Evolutionary conservation across 495 filamentous ascomycete genomes (phyloP).

Genomic region (Penicillium taxi): DNA sequence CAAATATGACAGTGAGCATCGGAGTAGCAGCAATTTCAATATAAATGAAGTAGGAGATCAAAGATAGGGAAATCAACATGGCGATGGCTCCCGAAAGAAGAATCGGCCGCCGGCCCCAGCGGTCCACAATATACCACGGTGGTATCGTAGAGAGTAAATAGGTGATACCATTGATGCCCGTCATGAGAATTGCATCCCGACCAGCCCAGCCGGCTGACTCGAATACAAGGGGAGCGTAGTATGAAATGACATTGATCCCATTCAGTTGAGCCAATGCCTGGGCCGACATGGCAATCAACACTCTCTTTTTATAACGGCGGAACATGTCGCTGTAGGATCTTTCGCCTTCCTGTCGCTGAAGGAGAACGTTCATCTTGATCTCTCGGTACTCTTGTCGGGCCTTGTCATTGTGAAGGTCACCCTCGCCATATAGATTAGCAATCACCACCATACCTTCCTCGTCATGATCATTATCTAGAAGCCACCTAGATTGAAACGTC

Average conservation of each 20-base stretch:
- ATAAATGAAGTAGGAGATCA: constrained; percentile 93
- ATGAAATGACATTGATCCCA: constrained; percentile 98
- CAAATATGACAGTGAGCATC: constrained; percentile 79
- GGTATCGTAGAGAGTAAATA: constrained; percentile 88
- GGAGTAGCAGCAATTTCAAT: constrained; percentile 72
- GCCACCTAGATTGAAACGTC: constrained; percentile 54
- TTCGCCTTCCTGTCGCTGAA: constrained; percentile 91
- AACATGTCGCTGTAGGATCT: constrained; percentile 93
- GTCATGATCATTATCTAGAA: constrained; percentile 95
- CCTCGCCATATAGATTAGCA: constrained; percentile 91
- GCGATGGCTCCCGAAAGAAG: constrained; percentile 83
- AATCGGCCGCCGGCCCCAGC: constrained; percentile 84
- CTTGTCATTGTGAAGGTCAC: constrained; percentile 85
- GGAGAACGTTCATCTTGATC: constrained; percentile 94
- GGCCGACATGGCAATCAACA: constrained; percentile 98
- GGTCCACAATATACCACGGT: constrained; percentile 95
- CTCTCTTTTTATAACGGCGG: constrained; percentile 78
- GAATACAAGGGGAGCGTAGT: constrained; percentile 95
- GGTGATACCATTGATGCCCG: constrained; percentile 88
- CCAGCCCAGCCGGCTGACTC: constrained; percentile 92
- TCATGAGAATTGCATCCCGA: constrained; percentile 89
- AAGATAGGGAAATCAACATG: constrained; percentile 84
- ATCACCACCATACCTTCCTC: constrained; percentile 98
- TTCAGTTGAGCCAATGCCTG: constrained; percentile 94
- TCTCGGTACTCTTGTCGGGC: constrained; percentile 93